A percentile compares a stretch with the other conserved stretches of the same genome.
Evolutionary conservation across 352 stramenopile species (phyloP).

Genomic region (Phytophthora citrophthora): DNA sequence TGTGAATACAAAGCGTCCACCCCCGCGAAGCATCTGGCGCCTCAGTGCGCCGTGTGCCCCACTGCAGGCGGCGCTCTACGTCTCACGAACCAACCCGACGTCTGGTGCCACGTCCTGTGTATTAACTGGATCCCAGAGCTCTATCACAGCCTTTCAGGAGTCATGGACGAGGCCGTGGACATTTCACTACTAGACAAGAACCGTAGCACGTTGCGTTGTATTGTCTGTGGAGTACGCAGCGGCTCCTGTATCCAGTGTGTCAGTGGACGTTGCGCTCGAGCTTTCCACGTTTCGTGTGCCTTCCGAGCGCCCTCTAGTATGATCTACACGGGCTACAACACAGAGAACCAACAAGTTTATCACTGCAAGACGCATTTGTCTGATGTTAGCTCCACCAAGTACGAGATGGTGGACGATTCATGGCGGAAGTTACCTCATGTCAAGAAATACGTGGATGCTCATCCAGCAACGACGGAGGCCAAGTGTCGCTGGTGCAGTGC

Average conservation of each 20-base stretch:
- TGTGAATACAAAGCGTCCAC: constrained; percentile 46
- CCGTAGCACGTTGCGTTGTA: constrained; percentile 74
- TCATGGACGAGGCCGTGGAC: constrained; percentile 69
- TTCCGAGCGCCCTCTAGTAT: constrained; percentile 70
- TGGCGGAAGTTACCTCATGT: constrained; percentile 49
- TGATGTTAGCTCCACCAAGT: constrained; percentile 65
- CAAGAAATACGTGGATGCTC: constrained; percentile 27
- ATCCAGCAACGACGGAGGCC: constrained; percentile 29
- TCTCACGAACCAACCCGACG: constrained; percentile 54
- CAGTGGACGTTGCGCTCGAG: constrained; percentile 77
- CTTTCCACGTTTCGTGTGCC: constrained; percentile 87
- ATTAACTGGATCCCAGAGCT: constrained; percentile 91
- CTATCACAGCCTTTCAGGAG: constrained; percentile 63
- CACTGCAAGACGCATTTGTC: constrained; percentile 80
- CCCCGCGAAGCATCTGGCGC: constrained; percentile 19
- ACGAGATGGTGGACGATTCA: constrained; percentile 72
- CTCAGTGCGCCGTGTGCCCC: constrained; percentile 75
- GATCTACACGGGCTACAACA: constrained; percentile 87
- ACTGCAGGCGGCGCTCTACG: constrained; percentile 76
- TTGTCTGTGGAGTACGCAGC: constrained; percentile 82
- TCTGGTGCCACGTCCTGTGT: constrained; percentile 88
- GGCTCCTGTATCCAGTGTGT: constrained; percentile 88
- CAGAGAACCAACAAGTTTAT: constrained; percentile 80
- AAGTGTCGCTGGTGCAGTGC: constrained; percentile 68
- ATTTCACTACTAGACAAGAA: constrained; percentile 71